Evolutionary conservation across 1,139 yeast species (phyloP), one percentile per base, ranked within the genome.

Genomic region (Lodderomyces metapsilosis): DNA sequence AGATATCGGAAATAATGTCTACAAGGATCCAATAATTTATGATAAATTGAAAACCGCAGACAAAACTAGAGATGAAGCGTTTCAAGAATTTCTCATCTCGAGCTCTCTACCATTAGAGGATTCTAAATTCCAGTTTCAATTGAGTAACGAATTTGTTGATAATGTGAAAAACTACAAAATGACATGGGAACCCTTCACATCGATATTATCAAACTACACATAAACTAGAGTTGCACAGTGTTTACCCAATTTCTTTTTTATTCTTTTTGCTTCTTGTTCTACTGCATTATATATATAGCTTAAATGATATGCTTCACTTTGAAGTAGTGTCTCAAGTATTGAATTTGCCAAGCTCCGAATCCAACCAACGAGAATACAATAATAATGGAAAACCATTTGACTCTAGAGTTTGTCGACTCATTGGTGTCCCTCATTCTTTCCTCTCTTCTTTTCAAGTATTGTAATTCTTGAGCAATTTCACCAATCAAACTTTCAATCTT

Each of bases 341-440:
- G 80, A 50, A 92, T 77, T 73, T 91, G 98, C 95, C 97, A 91
- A 36, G 76, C 82, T 36, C 97, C 96, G 53, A 92, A 80, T 21
- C 82, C 81, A 41, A 89, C 59, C 61, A 92, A 76, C 27, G 89
- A 73, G 33, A 83, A 24, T 48, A 89, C 74, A 48, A 88, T 80
- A 34, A 82, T 59, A 36, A 86, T 54, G 23, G 95, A 87, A 62
- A 92, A 92, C 68, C 83, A 80, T 70, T 88, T 84, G 48, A 91
- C 96, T 64, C 94, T 78, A 48, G 82, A 71, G 64, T 86, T 86
- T 44, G 98, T 92, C 39, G 95, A 84, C 70, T 92, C 98, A 66
- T 92, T 92, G 43, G 98, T 92, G 63, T 92, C 95, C 74, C 98
- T 85, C 69, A 92, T 76, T 64, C 88, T 78, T 63, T 84, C 92